Conservation (phyloP, 2,329 filamentous ascomycete species). For the Colletotrichum tofieldiae region DNA sequence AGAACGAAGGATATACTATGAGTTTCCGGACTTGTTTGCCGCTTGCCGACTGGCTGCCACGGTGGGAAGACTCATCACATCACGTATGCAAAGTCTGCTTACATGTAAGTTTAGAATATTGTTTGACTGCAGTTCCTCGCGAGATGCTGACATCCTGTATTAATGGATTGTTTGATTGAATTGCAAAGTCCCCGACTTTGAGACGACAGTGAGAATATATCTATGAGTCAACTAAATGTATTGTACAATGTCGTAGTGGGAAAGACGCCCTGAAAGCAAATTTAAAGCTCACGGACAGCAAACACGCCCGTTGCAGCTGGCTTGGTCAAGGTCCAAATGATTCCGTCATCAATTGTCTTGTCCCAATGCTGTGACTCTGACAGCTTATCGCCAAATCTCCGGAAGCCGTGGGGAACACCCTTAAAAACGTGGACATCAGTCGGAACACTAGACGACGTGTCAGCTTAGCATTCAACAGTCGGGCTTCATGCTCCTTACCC, state of each 20-base stretch:
- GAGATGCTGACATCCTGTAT: too few species aligned
- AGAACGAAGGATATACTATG: background rate
- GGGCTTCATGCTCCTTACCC: conserved; percentile 52
- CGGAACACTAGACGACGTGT: conserved; percentile 56
- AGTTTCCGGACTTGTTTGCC: too few species aligned
- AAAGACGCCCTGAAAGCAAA: background rate
- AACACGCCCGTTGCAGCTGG: conserved; percentile 51
- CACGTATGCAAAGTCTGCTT: too few species aligned
- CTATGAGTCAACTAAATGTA: background rate
- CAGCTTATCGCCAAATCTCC: conserved; percentile 56
- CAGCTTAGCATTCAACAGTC: background rate
- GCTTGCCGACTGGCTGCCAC: too few species aligned
- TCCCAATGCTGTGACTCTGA: conserved; percentile 60
- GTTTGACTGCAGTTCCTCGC: too few species aligned
- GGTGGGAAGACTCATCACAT: too few species aligned
- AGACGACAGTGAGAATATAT: too few species aligned
- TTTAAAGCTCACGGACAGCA: conserved; percentile 23
- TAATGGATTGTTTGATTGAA: too few species aligned
- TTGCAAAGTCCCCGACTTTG: too few species aligned
- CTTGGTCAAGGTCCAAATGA: conserved; percentile 57
- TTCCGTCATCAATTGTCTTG: conserved; percentile 58
- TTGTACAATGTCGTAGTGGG: background rate
- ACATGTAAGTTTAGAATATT: too few species aligned
- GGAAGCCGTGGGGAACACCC: conserved; percentile 68
- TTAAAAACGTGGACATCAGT: conserved; percentile 64